Conservation (phyloP, 805 yeast species). For the Metschnikowia chrysomelidarum region DNA sequence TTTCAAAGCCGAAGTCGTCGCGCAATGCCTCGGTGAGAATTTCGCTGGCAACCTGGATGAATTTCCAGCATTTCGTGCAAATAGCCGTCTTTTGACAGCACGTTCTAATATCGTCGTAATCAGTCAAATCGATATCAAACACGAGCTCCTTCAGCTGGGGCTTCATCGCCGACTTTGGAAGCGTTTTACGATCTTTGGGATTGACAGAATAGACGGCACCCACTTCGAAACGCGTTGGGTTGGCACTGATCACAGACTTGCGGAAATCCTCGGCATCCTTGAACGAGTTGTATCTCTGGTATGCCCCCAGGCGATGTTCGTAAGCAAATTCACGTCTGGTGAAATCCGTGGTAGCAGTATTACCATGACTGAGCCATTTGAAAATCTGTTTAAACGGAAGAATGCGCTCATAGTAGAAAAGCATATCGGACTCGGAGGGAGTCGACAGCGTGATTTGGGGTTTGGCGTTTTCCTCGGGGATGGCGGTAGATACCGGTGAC, state of each 20-base stretch:
- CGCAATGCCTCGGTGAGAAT: constrained; percentile 68
- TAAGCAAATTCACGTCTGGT: constrained; percentile 91
- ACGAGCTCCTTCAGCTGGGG: constrained; percentile 86
- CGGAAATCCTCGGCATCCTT: constrained; percentile 68
- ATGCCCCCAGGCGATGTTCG: constrained; percentile 83
- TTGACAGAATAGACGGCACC: constrained; percentile 89
- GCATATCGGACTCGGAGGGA: constrained; percentile 62
- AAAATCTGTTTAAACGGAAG: constrained; percentile 79
- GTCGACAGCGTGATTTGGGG: constrained; percentile 15
- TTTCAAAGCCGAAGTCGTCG: constrained; percentile 87
- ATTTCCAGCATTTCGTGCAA: constrained; percentile 90
- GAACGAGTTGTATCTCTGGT: constrained; percentile 85
- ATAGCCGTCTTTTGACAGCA: constrained; percentile 87
- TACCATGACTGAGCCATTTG: constrained; percentile 88
- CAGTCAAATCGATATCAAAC: constrained; percentile 96
- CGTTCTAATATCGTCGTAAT: constrained; percentile 90
- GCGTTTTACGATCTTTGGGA: constrained; percentile 79
- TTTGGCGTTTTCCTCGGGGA: not conserved
- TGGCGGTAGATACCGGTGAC: too few relatives aligned
- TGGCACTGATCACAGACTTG: constrained; percentile 64
- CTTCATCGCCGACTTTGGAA: constrained; percentile 73
- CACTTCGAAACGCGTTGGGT: constrained; percentile 90
- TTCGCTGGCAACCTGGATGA: constrained; percentile 79
- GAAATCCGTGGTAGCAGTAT: constrained; percentile 70
- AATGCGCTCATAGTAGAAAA: constrained; percentile 62